phyloP scores from a whole-genome alignment of 768 basidiomycete species.

The Kwoniella bestiolae region DNA sequence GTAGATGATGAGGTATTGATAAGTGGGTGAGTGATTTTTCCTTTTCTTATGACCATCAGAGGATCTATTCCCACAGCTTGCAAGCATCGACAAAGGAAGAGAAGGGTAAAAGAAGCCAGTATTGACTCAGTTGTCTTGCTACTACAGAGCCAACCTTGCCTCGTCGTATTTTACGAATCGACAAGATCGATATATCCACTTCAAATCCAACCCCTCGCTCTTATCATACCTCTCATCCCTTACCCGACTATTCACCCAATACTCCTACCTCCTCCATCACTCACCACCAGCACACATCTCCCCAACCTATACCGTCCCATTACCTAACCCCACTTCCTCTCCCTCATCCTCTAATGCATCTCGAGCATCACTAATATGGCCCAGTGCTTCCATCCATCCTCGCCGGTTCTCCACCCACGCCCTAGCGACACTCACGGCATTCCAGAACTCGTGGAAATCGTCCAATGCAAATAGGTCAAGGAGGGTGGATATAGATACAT shows the following conservation, averaged over 20 bases:
- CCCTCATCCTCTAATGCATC: conserved; percentile 46
- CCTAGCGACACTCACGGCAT: conserved; percentile 63
- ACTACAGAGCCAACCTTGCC: conserved; percentile 83
- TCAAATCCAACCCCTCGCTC: conserved; percentile 66
- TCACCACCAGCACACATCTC: conserved; percentile 46
- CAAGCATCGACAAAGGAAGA: too few species aligned
- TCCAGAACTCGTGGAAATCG: conserved; percentile 64
- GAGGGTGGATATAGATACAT: conserved; percentile 60
- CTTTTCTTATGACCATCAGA: background rate
- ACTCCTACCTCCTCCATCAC: conserved; percentile 68
- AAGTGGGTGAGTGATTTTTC: conserved; percentile 70
- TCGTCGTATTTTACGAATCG: conserved; percentile 91
- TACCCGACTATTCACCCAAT: conserved; percentile 68
- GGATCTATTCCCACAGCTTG: background rate
- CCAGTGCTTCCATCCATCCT: conserved; percentile 68
- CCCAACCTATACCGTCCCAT: conserved; percentile 42
- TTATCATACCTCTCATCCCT: conserved; percentile 85
- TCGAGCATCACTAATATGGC: conserved; percentile 70
- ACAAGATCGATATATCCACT: conserved; percentile 89
- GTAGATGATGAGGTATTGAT: conserved; percentile 90
- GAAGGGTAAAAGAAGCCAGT: too few species aligned
- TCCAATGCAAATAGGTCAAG: conserved; percentile 39
- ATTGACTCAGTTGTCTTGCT: too few species aligned
- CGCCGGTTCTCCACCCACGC: conserved; percentile 71
- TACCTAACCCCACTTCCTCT: conserved; percentile 36